Conservation (phyloP, 2,329 filamentous ascomycete species). For the Zopfia rhizophila region DNA sequence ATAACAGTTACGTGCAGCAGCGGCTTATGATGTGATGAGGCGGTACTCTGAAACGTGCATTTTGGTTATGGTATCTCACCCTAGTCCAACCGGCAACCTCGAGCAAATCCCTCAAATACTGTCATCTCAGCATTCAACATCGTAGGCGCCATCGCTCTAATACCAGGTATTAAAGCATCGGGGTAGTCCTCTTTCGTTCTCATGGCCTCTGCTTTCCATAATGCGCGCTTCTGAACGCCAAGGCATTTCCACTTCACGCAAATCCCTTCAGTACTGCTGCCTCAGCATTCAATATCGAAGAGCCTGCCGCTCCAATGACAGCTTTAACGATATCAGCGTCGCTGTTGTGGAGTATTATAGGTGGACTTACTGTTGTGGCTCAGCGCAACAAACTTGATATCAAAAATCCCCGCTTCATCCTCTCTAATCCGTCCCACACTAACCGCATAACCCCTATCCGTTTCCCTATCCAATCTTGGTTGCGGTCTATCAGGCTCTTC, state of each 20-base stretch:
- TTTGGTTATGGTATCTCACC: too few relatives aligned
- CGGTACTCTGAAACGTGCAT: too few relatives aligned
- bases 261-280: constrained; percentile 90
- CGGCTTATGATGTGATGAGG: too few relatives aligned
- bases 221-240: too few relatives aligned
- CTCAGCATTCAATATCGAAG: constrained; percentile 93
- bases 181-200: too few relatives aligned
- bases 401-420: constrained; percentile 89
- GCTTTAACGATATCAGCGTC: constrained; percentile 57
- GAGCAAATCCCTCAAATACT: too few relatives aligned
- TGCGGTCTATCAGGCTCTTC: constrained; percentile 92
- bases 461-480: constrained; percentile 87
- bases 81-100: too few relatives aligned
- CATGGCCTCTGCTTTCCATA: too few relatives aligned
- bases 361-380: constrained; percentile 76
- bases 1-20: too few relatives aligned
- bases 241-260: constrained; percentile 55
- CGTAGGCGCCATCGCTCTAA: too few relatives aligned
- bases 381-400: constrained; percentile 92
- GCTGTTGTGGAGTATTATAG: constrained; percentile 33
- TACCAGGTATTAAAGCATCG: too few relatives aligned
- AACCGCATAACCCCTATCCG: constrained; percentile 87
- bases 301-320: constrained; percentile 95
- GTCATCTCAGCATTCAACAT: too few relatives aligned
- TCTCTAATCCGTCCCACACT: constrained; percentile 88